Conservation (phyloP, 2,329 filamentous ascomycete species). For the Claviceps citrina region DNA sequence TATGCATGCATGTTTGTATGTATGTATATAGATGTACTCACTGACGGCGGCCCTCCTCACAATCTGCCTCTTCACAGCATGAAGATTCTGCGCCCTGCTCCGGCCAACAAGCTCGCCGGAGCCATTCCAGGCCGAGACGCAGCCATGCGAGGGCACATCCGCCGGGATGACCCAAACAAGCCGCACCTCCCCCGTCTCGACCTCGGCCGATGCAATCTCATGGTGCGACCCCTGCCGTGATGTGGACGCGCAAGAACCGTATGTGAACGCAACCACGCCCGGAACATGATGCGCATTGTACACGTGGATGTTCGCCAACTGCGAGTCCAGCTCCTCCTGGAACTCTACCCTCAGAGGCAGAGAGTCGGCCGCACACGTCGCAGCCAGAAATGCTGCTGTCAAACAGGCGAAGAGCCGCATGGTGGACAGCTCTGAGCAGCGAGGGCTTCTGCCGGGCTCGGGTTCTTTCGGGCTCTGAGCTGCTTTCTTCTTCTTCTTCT, state of each 20-base stretch:
- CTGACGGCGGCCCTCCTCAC: slow-evolving; percentile 5
- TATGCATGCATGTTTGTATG: too few species aligned
- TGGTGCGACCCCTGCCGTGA: background rate
- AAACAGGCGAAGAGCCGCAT: background rate
- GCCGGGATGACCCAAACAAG: slow-evolving; percentile 5
- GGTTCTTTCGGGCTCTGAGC: too few species aligned
- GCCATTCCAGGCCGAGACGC: slow-evolving; percentile 24
- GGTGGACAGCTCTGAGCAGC: too few species aligned
- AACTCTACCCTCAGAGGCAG: background rate
- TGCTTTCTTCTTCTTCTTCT: too few species aligned
- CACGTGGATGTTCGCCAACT: background rate
- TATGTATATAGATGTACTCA: too few species aligned
- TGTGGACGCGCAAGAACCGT: background rate
- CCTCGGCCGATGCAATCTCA: slow-evolving; percentile 15
- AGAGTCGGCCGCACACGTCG: background rate
- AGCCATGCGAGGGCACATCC: slow-evolving; percentile 17
- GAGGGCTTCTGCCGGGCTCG: too few species aligned
- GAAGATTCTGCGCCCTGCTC: slow-evolving; percentile 18
- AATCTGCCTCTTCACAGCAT: background rate
- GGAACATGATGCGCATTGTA: background rate
- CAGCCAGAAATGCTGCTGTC: background rate
- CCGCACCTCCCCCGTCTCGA: background rate
- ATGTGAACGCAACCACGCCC: background rate
- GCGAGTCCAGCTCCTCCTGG: background rate
- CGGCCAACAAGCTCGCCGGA: slow-evolving; percentile 18